Conservation (phyloP, 2,329 filamentous ascomycete genomes). For the Macrophomina phaseolina region DNA sequence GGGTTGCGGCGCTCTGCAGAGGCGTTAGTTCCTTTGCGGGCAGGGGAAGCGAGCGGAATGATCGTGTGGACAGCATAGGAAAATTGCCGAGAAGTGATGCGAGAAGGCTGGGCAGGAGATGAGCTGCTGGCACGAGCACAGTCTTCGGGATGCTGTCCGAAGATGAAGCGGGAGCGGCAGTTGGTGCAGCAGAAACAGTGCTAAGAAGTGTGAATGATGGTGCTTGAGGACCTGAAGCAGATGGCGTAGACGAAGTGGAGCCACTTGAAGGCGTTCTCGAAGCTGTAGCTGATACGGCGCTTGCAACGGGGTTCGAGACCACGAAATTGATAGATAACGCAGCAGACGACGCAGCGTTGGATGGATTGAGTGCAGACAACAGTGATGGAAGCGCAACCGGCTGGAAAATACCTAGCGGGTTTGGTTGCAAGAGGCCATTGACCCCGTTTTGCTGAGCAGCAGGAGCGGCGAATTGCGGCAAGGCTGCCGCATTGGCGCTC, state of each 20-base stretch:
- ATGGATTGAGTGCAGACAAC: neutral
- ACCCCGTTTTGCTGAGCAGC: neutral
- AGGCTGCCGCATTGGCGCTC: constrained; percentile 4
- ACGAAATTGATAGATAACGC: neutral
- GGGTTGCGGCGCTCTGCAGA: neutral
- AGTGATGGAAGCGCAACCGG: neutral
- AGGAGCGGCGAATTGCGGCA: neutral
- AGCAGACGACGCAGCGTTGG: neutral
- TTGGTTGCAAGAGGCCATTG: neutral
- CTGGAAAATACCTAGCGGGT: constrained; percentile 5
- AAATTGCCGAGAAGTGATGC: too few species aligned
- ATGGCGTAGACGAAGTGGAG: neutral
- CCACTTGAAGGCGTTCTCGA: neutral
- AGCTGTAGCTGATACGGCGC: neutral
- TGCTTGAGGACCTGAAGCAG: constrained; percentile 8
- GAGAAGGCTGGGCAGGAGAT: too few species aligned
- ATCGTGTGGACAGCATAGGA: too few species aligned
- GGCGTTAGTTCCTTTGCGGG: neutral
- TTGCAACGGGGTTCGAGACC: neutral
- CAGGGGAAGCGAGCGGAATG: neutral
- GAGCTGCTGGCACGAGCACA: too few species aligned
- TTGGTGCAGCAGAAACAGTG: neutral
- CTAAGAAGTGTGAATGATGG: neutral
- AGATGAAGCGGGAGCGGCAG: neutral
- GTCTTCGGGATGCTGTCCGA: too few species aligned